Conservation (phyloP, 495 filamentous ascomycete genomes). For the Hypoxylon fuscum region DNA sequence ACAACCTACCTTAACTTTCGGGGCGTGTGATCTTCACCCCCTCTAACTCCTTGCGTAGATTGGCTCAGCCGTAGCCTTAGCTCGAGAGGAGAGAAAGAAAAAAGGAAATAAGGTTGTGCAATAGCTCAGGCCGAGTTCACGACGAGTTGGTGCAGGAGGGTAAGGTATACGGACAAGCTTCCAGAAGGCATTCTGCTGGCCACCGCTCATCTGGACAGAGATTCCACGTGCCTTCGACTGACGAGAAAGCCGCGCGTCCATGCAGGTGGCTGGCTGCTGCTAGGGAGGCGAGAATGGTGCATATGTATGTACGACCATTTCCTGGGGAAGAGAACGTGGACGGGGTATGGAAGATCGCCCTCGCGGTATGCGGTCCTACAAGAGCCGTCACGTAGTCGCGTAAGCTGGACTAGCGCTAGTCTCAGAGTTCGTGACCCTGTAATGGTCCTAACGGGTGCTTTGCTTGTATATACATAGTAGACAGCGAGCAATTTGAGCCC, state of each 20-base stretch:
- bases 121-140: constrained; percentile 16
- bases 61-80: constrained; percentile 20
- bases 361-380: constrained; percentile 17
- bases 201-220: constrained; percentile 1
- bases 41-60: constrained; percentile 3
- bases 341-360: constrained; percentile 18
- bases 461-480: not conserved
- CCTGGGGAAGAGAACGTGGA: constrained; percentile 14
- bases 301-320: constrained; percentile 24
- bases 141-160: constrained; percentile 7
- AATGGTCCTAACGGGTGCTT: constrained; percentile 10
- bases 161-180: constrained; percentile 26
- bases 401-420: constrained; percentile 12
- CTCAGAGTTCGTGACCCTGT: not conserved
- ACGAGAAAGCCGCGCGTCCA: constrained; percentile 36
- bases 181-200: constrained; percentile 16
- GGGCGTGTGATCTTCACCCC: constrained; percentile 12
- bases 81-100: not conserved
- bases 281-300: not conserved
- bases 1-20: constrained; percentile 22
- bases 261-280: constrained; percentile 11
- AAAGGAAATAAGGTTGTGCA: constrained; percentile 25
- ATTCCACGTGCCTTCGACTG: constrained; percentile 5
- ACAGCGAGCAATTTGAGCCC: not conserved
- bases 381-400: constrained; percentile 23